These are phyloP conservation scores for Trichoderma virens DNA, from an alignment of 495 filamentous ascomycete genomes.

Conservation along the genomic window DNA sequence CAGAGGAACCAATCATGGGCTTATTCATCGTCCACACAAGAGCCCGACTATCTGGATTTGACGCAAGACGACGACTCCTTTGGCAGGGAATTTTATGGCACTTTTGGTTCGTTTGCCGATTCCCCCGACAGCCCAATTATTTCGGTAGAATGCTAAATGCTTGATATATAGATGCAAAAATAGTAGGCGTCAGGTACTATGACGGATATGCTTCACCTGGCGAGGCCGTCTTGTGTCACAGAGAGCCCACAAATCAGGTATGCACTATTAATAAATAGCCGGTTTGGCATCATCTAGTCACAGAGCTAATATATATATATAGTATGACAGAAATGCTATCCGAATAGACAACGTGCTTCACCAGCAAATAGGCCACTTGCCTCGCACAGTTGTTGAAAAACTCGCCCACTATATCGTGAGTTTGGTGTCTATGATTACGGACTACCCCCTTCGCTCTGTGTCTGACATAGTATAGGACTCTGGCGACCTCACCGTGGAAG, in stretches of 20 bases:
- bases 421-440: neutral
- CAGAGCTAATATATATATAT: slow-evolving; percentile 10
- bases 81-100: slow-evolving; percentile 45
- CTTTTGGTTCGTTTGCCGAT: slow-evolving; percentile 23
- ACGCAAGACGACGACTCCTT: slow-evolving; percentile 42
- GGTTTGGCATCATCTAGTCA: neutral
- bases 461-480: slow-evolving; percentile 20
- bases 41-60: slow-evolving; percentile 27
- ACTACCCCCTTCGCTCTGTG: neutral
- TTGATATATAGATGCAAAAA: slow-evolving; percentile 56
- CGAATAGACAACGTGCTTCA: slow-evolving; percentile 73
- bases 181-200: slow-evolving; percentile 80
- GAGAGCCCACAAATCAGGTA: slow-evolving; percentile 61
- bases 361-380: slow-evolving; percentile 74
- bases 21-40: neutral
- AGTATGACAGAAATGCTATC: slow-evolving; percentile 73
- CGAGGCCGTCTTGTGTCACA: slow-evolving; percentile 59
- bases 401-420: slow-evolving; percentile 65
- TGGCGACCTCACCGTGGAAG: slow-evolving; percentile 54
- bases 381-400: slow-evolving; percentile 54
- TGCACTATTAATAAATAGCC: no score
- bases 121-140: neutral
- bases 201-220: slow-evolving; percentile 58
- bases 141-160: slow-evolving; percentile 20
- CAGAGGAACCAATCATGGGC: neutral